Evolutionary conservation across 148 eudicot species (phyloP), one percentile per base, ranked within the genome.

Genomic region (Camellia lanceoleosa): DNA sequence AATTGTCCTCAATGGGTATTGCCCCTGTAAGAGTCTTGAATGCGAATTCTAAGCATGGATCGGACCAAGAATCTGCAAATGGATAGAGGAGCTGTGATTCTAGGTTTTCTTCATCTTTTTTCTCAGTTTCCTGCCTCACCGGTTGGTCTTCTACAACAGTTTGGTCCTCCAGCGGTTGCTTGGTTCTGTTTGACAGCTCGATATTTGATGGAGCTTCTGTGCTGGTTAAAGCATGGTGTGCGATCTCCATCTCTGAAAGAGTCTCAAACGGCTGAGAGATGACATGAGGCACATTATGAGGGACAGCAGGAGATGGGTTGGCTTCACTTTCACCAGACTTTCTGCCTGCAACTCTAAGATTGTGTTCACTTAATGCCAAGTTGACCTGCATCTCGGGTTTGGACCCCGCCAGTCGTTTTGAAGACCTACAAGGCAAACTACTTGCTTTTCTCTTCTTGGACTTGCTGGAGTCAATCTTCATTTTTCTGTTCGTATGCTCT

Each of bases 21-120:
- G 88, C 88, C 60, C 98, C 98, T n/a, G 92, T 91, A 15, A 92
- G 97, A 43, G 94, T 94, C 79, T 92, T 94, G 49, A 81, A 83
- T 7, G 98, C 94, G 84, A 94, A 94, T 47, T 94, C 97, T 7
- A 91, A 84, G 83, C 94, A 93, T 75, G 98, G 94, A 80, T 94
- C 94, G 8, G 92, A 83, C 94, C 91, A 89, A 44, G 84, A 73
- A 12, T 85, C 86, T 46, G 70, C 84, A 61, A 88, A 85, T 42
- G 88, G 84, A 52, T 83, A 83, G 75, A 79, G 80, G 68, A 81
- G 67, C 38, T 79, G 84, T 16, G 88, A 79, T 38, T 63, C 88
- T 9, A 72, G 51, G 59, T 58, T 73, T 49, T 78, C 75, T 54
- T 73, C 75, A 0, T 47, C 77, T 76, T 65, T 73, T 73, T 79